Base-by-base conservation (phyloP, 352 stramenopile genomes). In the Phytophthora pluvialis region DNA sequence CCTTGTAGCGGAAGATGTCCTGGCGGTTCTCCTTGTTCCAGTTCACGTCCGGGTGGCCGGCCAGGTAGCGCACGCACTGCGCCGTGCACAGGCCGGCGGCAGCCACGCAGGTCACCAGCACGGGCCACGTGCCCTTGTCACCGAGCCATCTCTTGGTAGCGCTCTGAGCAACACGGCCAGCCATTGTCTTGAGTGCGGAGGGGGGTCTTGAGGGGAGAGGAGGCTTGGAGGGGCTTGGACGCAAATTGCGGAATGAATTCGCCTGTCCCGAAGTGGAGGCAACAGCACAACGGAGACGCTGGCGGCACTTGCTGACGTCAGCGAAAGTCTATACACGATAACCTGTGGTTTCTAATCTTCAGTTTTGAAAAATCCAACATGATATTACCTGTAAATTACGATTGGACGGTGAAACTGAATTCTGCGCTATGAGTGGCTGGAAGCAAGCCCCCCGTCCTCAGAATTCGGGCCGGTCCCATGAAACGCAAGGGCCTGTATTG, bases 1-100 rank as follows among this genome's bases (percentile, higher is more conserved):
- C 66, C 70, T 90, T 85, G 77, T 92, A 88, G 36, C 78, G 77
- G 74, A 92, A 87, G 3, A 84, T 74, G 67, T 91, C 86, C 57
- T 64, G 67, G 40, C 85, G 85, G 68, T 89, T 88, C 71, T 84
- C 51, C 80, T 93, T 93, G 83, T 75, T 91, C 81, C 81, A 91
- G 59, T 82, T 81, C 42, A 93, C 75, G 55, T 93, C 85, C 60
- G 85, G 85, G 77, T 89, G 80, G 52, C 80, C 81, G 12, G 70
- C 57, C 29, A 90, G 67, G 70, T 91, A 89, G 58, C 85, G 85
- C 64, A 78, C 73, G 72, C 83, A 90, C 67, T 93, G 85, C 44
- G 76, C 89, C n/a, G 78, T 83, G 73, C 81, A 90, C 48, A 93
- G 66, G 11, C 46, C 83, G 18, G 83, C 58, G 59, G 85, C 85